Base-by-base conservation (phyloP, 805 yeast genomes). In the Lachancea sp. region DNA sequence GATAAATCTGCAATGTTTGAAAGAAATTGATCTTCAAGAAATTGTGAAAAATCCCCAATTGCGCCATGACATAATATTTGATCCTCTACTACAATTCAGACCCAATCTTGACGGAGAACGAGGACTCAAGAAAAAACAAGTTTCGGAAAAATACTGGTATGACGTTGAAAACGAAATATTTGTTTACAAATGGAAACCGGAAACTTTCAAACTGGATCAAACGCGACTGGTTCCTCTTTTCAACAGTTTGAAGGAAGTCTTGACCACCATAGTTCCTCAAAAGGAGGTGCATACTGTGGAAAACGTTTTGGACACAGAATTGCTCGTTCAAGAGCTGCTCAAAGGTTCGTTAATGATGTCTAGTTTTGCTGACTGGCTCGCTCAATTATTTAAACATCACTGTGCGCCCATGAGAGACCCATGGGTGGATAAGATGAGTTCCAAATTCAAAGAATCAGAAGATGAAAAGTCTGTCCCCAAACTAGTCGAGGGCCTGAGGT, bases 361-460 rank as follows among this genome's bases (percentile, higher is more conserved):
- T 16, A 73, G 76, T 31, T 73, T 88, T 55, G 75, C 90, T 2
- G 72, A 72, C 46, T 85, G 95, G 91, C 72, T 90, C 35, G 79
- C 87, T 1, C 71, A 74, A 27, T 77, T 88, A 27, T 82, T 91
- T 66, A 87, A 89, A 66, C 79, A 82, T 42, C 96, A 87, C 62
- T 89, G 96, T 67, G 96, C 96, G 6, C 97, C 97, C 50, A 88
- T 88, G 95, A 77, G 97, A 60, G 96, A 87, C 64, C 68, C 78
- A 34, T 83, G 93, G 89, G 95, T 90, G 31, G 85, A 79, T 54
- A 86, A 82, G 55, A 86, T 90, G 93, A 77, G 78, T 39, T 55
- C 61, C 11, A 75, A 75, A 54, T 79, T 85, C 56, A 72, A 57
- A 38, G 59, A 61, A 41, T 71, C 71, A 13, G 71, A 70, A 48